Conservation (phyloP, 805 yeast genomes). For the Pichia gijzeniarum region DNA sequence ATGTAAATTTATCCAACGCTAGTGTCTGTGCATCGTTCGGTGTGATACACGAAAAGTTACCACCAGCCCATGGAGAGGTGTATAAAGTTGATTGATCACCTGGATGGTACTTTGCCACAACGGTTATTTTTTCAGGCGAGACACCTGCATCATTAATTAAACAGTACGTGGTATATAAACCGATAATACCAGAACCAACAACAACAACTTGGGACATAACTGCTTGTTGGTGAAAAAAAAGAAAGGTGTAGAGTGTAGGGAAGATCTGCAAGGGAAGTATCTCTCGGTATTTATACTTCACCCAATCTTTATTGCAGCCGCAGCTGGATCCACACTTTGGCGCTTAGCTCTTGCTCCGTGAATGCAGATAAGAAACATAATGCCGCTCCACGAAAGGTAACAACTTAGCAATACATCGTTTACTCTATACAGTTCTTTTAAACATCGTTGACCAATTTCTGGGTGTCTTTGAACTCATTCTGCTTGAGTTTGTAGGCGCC, state of each 20-base stretch:
- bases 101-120: slow-evolving; percentile 63
- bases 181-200: slow-evolving; percentile 57
- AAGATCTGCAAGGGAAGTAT: too few relatives aligned
- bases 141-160: slow-evolving; percentile 39
- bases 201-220: slow-evolving; percentile 20
- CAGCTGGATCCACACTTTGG: too few relatives aligned
- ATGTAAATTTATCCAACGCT: slow-evolving; percentile 51
- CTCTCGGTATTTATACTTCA: too few relatives aligned
- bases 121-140: slow-evolving; percentile 38
- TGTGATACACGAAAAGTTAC: slow-evolving; percentile 54
- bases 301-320: too few relatives aligned
- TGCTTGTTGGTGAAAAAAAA: not conserved
- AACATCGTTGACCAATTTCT: slow-evolving; percentile 5
- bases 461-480: slow-evolving; percentile 13
- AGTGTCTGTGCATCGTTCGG: slow-evolving; percentile 49
- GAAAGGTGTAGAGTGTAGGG: too few relatives aligned
- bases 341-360: too few relatives aligned
- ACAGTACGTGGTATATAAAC: slow-evolving; percentile 54
- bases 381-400: too few relatives aligned
- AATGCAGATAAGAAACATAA: too few relatives aligned
- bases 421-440: too few relatives aligned
- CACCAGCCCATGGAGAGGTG: slow-evolving; percentile 81
- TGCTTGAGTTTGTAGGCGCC: slow-evolving; percentile 15
- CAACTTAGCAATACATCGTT: too few relatives aligned
- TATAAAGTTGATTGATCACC: slow-evolving; percentile 72